Evolutionary conservation across 345 rosid genomes (phyloP).

Genomic region (Arabis hirsuta): DNA sequence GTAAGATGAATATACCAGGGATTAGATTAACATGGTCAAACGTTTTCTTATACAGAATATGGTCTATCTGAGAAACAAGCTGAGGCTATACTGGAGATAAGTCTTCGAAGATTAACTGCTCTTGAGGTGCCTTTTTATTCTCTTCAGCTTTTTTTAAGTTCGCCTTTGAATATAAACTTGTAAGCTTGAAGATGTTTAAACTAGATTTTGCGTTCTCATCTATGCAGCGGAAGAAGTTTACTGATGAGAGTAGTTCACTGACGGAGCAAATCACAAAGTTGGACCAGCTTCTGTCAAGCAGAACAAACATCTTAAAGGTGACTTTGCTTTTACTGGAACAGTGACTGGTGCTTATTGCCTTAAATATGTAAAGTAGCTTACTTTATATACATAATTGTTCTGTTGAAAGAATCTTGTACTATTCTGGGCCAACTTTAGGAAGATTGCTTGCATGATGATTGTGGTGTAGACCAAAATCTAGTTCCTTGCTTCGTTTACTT

Average conservation of each 20-base stretch:
- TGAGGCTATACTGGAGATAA: constrained; percentile 85
- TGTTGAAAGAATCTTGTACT: constrained; percentile 2
- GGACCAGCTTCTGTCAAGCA: constrained; percentile 74
- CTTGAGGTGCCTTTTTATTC: constrained; percentile 66
- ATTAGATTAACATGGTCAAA: constrained; percentile 5
- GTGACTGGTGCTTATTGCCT: constrained; percentile 16
- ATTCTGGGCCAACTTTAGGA: constrained; percentile 16
- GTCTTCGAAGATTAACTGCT: constrained; percentile 72
- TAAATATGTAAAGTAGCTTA: background rate
- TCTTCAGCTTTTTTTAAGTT: background rate
- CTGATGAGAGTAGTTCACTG: constrained; percentile 71
- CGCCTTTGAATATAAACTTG: background rate
- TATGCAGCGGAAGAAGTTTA: constrained; percentile 74
- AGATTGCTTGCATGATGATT: constrained; percentile 31
- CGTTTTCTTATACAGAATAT: constrained; percentile 53
- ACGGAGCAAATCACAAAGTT: constrained; percentile 71
- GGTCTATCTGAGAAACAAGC: constrained; percentile 88
- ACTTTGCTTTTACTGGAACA: background rate
- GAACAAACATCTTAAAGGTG: constrained; percentile 80
- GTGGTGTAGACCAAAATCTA: constrained; percentile 1
- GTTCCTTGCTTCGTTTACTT: constrained; percentile 14
- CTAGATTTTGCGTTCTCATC: constrained; percentile 21
- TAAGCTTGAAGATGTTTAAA: constrained; percentile 10
- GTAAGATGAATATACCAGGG: background rate
- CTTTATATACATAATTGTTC: background rate